Evolutionary conservation across 2,329 filamentous ascomycete species (phyloP).

Genomic region (Paecilomyces variotii): DNA sequence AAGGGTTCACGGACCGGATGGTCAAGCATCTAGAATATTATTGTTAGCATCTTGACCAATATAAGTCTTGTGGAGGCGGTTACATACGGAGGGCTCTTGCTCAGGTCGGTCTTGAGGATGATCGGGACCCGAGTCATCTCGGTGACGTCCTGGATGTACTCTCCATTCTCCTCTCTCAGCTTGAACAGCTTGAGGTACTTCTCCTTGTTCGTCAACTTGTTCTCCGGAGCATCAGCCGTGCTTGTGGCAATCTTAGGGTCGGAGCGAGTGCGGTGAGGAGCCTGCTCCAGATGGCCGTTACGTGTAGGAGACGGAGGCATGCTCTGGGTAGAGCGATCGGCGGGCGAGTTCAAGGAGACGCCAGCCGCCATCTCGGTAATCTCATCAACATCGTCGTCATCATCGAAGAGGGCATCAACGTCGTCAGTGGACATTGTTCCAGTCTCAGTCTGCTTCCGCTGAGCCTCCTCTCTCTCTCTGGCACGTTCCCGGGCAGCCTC

Average conservation of each 20-base stretch:
- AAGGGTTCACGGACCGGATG: constrained; percentile 45
- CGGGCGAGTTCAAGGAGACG: constrained; percentile 63
- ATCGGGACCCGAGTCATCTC: constrained; percentile 98
- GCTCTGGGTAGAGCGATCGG: constrained; percentile 86
- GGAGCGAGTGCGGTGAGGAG: constrained; percentile 79
- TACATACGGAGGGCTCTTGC: constrained; percentile 98
- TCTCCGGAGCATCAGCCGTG: constrained; percentile 62
- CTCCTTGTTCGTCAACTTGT: constrained; percentile 83
- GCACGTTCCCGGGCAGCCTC: constrained; percentile 73
- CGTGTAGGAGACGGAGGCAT: constrained; percentile 85
- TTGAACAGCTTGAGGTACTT: constrained; percentile 89
- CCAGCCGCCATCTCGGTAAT: constrained; percentile 86
- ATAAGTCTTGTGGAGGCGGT: neutral
- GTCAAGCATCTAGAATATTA: constrained; percentile 35
- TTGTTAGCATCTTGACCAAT: constrained; percentile 13
- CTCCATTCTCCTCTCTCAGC: constrained; percentile 82
- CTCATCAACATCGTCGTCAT: constrained; percentile 80
- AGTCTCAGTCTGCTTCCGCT: constrained; percentile 89
- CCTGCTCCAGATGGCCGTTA: constrained; percentile 58
- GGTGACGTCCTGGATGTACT: constrained; percentile 96
- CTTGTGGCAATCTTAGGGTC: constrained; percentile 79
- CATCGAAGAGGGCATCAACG: constrained; percentile 91
- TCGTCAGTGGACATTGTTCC: constrained; percentile 89
- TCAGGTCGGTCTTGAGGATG: constrained; percentile 94
- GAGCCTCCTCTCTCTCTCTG: constrained; percentile 82